Evolutionary conservation across 768 basidiomycete species (phyloP), one percentile per base, ranked within the genome.

Genomic region (Tricholoma flavovirens): DNA sequence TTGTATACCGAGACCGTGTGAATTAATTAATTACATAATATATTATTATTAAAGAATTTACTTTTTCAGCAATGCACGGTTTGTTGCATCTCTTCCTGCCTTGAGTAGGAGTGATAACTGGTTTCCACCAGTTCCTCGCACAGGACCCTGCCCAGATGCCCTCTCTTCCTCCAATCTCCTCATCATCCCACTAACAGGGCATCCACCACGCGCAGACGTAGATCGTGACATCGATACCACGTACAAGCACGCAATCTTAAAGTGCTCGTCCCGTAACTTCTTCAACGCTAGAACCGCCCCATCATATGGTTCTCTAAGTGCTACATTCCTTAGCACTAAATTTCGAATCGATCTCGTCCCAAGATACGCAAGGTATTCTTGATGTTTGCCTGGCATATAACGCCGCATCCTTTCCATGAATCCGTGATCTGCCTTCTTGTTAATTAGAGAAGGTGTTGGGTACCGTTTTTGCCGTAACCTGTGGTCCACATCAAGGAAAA

Each of bases 371-470:
- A 98, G 81, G 73, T 93, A 98, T 46, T 87, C 83, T 42, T 90
- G 86, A 72, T 98, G 96, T 53, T 81, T 82, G 12, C 88, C 88
- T 0, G 96, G 95, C 96, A 98, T 98, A 73, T 98, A 98, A 19
- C 83, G 81, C 56, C 90, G 75, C 94, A 97, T 97, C 49, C 92
- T 81, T 56, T 88, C 86, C 87, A 98, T 93, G 74, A 98, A 98
- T 0, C 85, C 82, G 35, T 72, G 77, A 69, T 82, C 90, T 38
- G 78, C 87, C 62, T 69, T 80, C 71, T 81, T 84, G 68, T 90
- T 83, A 56, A 75, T 70, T 48, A 77, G 70, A 53, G 90, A 84
- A 53, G 93, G 79, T 21, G 81, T 72, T 59, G 88, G 89, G 71
- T 82, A 73, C 64, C 86, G 77, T 68, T 83, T 77, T 58, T 86